A percentile compares a stretch with the other conserved stretches of the same genome.
phyloP scores from a whole-genome alignment of 23 red algal genomes.

The Chondrus crispus region DNA sequence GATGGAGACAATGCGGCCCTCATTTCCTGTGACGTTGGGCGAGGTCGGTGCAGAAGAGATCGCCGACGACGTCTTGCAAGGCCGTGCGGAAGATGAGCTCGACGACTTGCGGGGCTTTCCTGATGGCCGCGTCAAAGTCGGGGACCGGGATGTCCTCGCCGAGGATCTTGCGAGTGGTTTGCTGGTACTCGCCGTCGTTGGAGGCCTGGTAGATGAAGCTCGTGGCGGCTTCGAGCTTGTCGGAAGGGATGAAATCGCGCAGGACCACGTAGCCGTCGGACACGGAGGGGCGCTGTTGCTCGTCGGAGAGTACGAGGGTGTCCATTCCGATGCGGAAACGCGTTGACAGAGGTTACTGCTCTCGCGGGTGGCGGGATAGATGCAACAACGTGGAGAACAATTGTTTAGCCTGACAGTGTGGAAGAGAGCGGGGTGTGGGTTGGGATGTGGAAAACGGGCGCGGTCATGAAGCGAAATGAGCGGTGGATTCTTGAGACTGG shows the following conservation, averaged over 20 bases:
- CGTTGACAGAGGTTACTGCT: no score
- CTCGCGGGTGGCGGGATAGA: no score
- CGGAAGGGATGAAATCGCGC: neutral
- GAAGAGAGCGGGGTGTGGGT: no score
- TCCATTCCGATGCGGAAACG: no score
- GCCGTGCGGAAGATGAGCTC: neutral
- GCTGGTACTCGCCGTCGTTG: neutral
- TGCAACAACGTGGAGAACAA: no score
- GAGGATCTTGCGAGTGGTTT: neutral
- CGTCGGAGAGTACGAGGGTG: slow-evolving; percentile 11
- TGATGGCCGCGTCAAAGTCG: neutral
- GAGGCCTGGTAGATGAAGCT: neutral
- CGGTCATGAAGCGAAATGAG: no score
- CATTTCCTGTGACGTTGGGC: neutral
- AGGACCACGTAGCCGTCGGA: slow-evolving; percentile 25
- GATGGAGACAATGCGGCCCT: slow-evolving; percentile 16
- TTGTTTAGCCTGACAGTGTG: no score
- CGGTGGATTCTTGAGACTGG: no score
- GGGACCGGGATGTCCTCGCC: neutral
- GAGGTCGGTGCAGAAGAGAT: neutral
- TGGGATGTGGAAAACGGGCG: no score
- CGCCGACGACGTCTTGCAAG: neutral
- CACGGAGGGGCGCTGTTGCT: slow-evolving; percentile 22
- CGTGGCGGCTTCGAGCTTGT: neutral
- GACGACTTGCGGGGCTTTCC: neutral